phyloP scores from a whole-genome alignment of 345 rosid genomes.

The Gossypium australe region DNA sequence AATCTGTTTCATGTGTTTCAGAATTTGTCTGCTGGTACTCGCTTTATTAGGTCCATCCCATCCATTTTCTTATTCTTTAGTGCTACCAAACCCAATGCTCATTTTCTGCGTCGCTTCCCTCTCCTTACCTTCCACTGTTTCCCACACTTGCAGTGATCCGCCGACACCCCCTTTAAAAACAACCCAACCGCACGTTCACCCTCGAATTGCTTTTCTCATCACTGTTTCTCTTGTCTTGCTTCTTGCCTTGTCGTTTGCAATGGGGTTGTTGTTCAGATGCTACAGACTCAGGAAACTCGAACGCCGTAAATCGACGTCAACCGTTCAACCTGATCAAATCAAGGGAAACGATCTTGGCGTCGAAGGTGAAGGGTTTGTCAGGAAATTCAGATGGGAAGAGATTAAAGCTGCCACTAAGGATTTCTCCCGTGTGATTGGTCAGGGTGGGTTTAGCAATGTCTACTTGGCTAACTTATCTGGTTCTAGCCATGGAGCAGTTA shows the following conservation, averaged over 20 bases:
- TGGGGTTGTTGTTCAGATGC: background rate
- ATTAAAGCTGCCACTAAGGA: background rate
- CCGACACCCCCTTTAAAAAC: background rate
- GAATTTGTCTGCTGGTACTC: conserved; percentile 21
- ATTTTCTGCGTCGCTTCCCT: background rate
- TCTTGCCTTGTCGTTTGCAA: background rate
- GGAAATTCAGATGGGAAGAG: conserved; percentile 5
- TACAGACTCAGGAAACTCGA: background rate
- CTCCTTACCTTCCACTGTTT: too few relatives aligned
- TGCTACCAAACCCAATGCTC: background rate
- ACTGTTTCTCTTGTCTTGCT: background rate
- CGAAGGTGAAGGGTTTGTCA: background rate
- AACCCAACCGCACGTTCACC: background rate
- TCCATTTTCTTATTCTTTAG: background rate
- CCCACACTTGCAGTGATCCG: too few relatives aligned
- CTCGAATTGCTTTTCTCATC: too few relatives aligned
- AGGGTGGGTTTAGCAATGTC: background rate
- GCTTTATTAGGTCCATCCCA: conserved; percentile 9
- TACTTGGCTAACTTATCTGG: conserved; percentile 3
- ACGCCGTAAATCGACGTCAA: background rate
- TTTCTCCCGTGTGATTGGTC: conserved; percentile 1
- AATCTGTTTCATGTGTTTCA: background rate
- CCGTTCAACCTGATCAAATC: background rate
- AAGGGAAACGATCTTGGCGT: background rate
- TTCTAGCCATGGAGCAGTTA: background rate